These are phyloP conservation scores for Isabelozyma heimii DNA, from an alignment of 805 yeast species.

Conservation along the genomic window DNA sequence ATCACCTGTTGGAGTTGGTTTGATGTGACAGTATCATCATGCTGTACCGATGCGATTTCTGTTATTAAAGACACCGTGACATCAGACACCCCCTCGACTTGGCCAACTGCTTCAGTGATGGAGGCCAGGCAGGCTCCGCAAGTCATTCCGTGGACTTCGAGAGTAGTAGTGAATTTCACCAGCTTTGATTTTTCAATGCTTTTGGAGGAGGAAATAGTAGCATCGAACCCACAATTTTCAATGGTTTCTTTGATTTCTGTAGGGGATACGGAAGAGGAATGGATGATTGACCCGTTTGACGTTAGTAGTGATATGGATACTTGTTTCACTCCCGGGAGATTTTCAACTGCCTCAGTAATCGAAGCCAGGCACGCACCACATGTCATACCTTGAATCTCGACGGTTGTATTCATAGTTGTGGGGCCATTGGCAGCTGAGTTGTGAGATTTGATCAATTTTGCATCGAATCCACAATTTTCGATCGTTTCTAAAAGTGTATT, in stretches of 20 bases:
- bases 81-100: conserved; percentile 47
- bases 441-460: background rate
- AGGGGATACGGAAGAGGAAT: conserved; percentile 22
- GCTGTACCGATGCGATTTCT: conserved; percentile 64
- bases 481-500: conserved; percentile 17
- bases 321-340: conserved; percentile 46
- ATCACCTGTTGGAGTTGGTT: conserved; percentile 49
- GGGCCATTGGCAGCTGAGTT: background rate
- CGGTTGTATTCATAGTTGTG: background rate
- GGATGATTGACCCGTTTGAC: conserved; percentile 61
- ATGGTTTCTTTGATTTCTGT: conserved; percentile 15
- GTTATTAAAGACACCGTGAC: conserved; percentile 73
- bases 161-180: conserved; percentile 2
- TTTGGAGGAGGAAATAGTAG: conserved; percentile 2
- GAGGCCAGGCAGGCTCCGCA: conserved; percentile 82
- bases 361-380: conserved; percentile 79
- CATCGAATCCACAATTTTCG: conserved; percentile 31
- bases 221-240: conserved; percentile 47
- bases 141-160: conserved; percentile 75
- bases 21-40: conserved; percentile 29
- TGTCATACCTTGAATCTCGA: conserved; percentile 71
- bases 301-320: conserved; percentile 71
- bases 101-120: conserved; percentile 53
- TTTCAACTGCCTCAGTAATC: conserved; percentile 52
- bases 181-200: background rate